Evolutionary conservation across 2,329 filamentous ascomycete genomes (phyloP).

Genomic region (Trichoderma simmonsii): DNA sequence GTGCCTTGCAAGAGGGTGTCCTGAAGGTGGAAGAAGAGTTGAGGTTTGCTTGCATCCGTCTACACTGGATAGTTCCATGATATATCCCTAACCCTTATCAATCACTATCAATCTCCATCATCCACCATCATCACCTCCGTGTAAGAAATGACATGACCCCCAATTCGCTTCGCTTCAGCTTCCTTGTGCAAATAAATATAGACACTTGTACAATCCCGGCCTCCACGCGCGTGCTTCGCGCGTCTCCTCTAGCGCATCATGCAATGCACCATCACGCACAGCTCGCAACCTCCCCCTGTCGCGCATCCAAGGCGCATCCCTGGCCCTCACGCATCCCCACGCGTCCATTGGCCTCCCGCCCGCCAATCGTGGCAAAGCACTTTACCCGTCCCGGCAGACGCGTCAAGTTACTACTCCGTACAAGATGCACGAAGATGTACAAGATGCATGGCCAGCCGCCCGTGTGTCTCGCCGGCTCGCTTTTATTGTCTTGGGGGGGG

Average conservation of each 20-base stretch:
- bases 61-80: not conserved
- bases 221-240: not conserved
- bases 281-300: not conserved
- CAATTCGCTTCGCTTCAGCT: not conserved
- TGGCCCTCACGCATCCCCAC: conserved; percentile 11
- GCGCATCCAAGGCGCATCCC: conserved; percentile 8
- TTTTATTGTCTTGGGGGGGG: not conserved
- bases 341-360: conserved; percentile 4
- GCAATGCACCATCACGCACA: not conserved
- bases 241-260: not conserved
- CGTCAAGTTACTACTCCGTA: not conserved
- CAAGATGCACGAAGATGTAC: not conserved
- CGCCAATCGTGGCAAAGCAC: conserved; percentile 3
- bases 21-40: not conserved
- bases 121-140: not conserved
- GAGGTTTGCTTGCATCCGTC: not conserved
- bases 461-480: not conserved
- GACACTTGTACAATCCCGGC: not conserved
- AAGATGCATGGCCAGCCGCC: not conserved
- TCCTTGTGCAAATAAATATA: not conserved
- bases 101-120: not conserved
- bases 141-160: not conserved
- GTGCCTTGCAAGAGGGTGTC: not conserved
- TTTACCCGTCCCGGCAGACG: not conserved
- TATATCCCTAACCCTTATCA: too few species aligned